phyloP scores from a whole-genome alignment of 345 rosid genomes.

The Eucalyptus viminalis region DNA sequence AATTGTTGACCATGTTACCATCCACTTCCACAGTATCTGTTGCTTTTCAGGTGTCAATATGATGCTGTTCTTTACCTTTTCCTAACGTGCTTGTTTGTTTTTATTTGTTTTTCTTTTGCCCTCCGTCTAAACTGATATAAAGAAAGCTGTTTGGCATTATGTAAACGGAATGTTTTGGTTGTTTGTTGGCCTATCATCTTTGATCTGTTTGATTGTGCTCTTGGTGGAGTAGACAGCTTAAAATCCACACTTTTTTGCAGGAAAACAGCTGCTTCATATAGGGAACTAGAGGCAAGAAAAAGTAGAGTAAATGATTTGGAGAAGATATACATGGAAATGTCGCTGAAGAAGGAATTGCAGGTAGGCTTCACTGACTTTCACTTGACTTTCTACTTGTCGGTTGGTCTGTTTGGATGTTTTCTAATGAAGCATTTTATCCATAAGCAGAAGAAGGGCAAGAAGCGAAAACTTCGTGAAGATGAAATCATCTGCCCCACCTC shows the following conservation, averaged over 20 bases:
- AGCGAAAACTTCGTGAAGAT: conserved; percentile 67
- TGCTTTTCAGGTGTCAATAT: not conserved
- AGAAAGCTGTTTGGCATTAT: not conserved
- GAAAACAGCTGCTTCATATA: conserved; percentile 50
- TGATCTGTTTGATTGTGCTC: not conserved
- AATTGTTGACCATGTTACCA: not conserved
- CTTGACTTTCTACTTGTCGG: not conserved
- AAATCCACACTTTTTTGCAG: conserved; percentile 13
- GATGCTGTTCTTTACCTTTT: not conserved
- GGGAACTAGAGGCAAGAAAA: conserved; percentile 67
- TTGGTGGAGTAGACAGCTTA: not conserved
- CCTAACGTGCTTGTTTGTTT: not conserved
- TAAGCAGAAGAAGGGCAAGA: conserved; percentile 66
- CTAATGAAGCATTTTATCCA: not conserved
- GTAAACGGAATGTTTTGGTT: not conserved
- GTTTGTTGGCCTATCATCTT: not conserved
- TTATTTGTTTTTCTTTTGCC: not conserved
- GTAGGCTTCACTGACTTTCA: conserved; percentile 10
- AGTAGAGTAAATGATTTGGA: conserved; percentile 54
- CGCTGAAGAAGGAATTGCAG: conserved; percentile 76
- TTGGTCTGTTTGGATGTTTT: not conserved
- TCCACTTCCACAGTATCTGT: not conserved
- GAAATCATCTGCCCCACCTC: conserved; percentile 54
- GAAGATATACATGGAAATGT: conserved; percentile 65
- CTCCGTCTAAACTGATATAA: not conserved